These are phyloP conservation scores for Penicillium lagena DNA, from an alignment of 495 filamentous ascomycete species.

Conservation along the genomic window DNA sequence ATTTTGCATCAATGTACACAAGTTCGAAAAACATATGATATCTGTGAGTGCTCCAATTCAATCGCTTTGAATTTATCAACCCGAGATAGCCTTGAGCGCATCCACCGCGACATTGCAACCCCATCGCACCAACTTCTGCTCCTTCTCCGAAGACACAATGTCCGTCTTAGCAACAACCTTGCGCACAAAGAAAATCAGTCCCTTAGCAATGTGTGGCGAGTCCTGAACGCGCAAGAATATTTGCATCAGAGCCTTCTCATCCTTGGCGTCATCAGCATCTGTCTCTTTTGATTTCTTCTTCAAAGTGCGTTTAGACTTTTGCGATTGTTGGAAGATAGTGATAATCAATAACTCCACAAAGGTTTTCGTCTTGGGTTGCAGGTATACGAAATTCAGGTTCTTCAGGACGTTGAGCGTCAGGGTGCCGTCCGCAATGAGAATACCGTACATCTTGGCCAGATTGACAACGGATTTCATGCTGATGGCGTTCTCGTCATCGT, in stretches of 20 bases:
- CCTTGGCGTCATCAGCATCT: constrained; percentile 20
- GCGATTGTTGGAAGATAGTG: constrained; percentile 60
- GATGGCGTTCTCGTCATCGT: constrained; percentile 38
- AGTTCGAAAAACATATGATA: too few species aligned
- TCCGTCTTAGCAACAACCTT: constrained; percentile 72
- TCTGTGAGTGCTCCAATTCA: too few species aligned
- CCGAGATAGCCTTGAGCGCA: constrained; percentile 46
- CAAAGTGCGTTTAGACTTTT: constrained; percentile 26
- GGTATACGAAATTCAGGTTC: constrained; percentile 68
- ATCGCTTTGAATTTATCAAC: constrained; percentile 8
- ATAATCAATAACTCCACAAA: constrained; percentile 79
- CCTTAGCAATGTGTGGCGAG: constrained; percentile 56
- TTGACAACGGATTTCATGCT: constrained; percentile 71
- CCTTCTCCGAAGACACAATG: constrained; percentile 58
- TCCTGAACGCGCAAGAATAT: constrained; percentile 58
- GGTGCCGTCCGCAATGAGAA: constrained; percentile 59
- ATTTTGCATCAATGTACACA: too few species aligned
- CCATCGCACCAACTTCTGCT: constrained; percentile 54
- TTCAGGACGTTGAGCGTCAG: constrained; percentile 64
- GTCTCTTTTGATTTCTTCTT: constrained; percentile 19
- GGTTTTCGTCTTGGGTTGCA: constrained; percentile 66
- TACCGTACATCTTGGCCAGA: constrained; percentile 78
- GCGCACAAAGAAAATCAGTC: constrained; percentile 71
- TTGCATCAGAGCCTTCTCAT: constrained; percentile 52
- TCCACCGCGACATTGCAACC: constrained; percentile 61